Evolutionary conservation across 1,284 basidiomycete genomes (phyloP).

Genomic region (Puccinia brachypodii): DNA sequence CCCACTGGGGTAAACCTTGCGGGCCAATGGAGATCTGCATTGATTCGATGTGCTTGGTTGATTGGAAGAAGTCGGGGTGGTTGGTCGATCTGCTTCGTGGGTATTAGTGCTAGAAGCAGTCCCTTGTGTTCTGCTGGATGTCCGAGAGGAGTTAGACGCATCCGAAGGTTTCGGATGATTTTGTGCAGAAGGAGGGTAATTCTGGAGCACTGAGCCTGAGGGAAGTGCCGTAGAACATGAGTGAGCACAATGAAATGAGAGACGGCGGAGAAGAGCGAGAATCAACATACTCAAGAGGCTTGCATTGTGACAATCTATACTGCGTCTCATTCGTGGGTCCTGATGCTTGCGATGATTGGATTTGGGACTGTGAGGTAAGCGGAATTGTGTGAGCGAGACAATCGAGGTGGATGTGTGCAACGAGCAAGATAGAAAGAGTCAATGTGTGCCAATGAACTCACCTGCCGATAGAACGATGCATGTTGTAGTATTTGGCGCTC

Average conservation of each 20-base stretch:
- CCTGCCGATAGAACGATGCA: constrained; percentile 28
- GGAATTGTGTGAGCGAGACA: background rate
- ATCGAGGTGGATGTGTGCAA: background rate
- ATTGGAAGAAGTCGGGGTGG: background rate
- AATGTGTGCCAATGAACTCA: background rate
- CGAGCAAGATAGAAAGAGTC: background rate
- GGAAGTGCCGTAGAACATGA: too few relatives aligned
- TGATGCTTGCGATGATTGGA: background rate
- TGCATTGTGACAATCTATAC: constrained; percentile 29
- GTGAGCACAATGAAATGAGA: background rate
- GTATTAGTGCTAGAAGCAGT: constrained; percentile 18
- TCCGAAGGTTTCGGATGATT: background rate
- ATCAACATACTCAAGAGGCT: constrained; percentile 24
- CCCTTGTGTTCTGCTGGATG: background rate
- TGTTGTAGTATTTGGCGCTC: constrained; percentile 38
- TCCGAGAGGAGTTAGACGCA: background rate
- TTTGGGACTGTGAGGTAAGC: background rate
- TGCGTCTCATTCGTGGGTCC: background rate
- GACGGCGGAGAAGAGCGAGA: background rate
- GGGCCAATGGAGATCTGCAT: constrained; percentile 5
- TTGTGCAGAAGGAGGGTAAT: constrained; percentile 15
- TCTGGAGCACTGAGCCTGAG: constrained; percentile 23
- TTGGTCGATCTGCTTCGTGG: background rate
- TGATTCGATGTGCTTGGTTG: background rate
- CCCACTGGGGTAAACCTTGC: constrained; percentile 34